phyloP scores from a whole-genome alignment of 2,329 filamentous ascomycete species.

The Penicillium sp. region DNA sequence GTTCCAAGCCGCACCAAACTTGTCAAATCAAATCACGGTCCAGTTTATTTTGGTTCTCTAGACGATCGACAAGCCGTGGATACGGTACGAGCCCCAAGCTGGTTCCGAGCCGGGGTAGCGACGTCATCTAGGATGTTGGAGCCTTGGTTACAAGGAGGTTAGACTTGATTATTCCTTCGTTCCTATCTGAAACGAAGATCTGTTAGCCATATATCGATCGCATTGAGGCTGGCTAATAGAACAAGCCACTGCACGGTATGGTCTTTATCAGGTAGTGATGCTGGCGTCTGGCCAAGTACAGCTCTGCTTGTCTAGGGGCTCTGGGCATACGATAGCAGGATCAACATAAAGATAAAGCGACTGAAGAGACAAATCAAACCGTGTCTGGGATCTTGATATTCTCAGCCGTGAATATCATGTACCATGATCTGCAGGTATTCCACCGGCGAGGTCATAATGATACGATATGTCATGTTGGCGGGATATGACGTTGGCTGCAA shows the following conservation, averaged over 20 bases:
- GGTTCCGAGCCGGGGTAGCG: neutral
- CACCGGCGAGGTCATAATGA: too few species aligned
- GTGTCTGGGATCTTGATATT: too few species aligned
- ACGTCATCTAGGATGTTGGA: conserved; percentile 6
- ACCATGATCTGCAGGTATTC: neutral
- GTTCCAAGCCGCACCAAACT: neutral
- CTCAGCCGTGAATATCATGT: neutral
- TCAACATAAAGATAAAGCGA: neutral
- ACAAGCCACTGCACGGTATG: too few species aligned
- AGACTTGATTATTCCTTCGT: too few species aligned
- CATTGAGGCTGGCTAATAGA: too few species aligned
- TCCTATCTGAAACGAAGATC: too few species aligned
- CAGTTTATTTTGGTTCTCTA: neutral
- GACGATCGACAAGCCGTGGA: neutral
- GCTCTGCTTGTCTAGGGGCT: too few species aligned
- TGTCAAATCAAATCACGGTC: neutral
- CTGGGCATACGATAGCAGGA: too few species aligned
- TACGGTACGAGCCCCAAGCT: neutral
- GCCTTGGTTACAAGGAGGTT: too few species aligned
- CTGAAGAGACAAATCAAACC: too few species aligned
- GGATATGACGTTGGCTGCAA: conserved; percentile 1
- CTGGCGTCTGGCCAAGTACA: too few species aligned
- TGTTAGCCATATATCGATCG: neutral
- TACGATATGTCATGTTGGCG: neutral
- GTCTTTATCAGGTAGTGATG: too few species aligned